These are phyloP conservation scores for Leishmania major DNA, from an alignment of 208 protist species.

Conservation along the genomic window DNA sequence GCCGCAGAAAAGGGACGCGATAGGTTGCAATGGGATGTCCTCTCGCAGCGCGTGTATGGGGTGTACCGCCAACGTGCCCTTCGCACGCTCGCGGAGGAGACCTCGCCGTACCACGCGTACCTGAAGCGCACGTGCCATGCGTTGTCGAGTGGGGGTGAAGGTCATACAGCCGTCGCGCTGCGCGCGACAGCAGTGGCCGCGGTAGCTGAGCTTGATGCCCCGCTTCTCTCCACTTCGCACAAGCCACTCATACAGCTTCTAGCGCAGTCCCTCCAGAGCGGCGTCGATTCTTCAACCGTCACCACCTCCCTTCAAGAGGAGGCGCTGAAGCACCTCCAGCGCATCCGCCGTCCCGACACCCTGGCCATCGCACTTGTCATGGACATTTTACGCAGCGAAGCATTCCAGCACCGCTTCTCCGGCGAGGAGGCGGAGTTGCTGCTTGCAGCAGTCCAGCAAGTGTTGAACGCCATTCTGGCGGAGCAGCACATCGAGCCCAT, in stretches of 20 bases:
- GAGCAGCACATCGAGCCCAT: conserved; percentile 11
- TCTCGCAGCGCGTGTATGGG: conserved; percentile 30
- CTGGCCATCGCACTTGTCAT: conserved; percentile 40
- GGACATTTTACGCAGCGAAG: conserved; percentile 28
- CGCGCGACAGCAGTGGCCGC: neutral
- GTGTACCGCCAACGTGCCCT: conserved; percentile 22
- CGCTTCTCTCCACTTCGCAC: conserved; percentile 1
- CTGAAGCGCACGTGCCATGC: neutral
- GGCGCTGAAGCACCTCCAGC: conserved; percentile 27
- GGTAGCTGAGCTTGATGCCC: neutral
- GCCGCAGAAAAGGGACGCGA: neutral
- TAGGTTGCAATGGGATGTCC: conserved; percentile 10
- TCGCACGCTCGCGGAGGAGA: conserved; percentile 9
- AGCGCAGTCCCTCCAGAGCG: conserved; percentile 1
- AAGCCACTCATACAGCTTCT: conserved; percentile 10
- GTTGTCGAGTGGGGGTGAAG: neutral
- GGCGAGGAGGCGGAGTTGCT: conserved; percentile 12
- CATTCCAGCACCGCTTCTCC: neutral
- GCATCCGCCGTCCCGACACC: conserved; percentile 42
- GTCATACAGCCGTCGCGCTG: neutral
- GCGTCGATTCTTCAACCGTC: neutral
- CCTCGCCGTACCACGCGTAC: conserved; percentile 23
- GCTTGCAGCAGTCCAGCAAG: conserved; percentile 12
- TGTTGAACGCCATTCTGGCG: conserved; percentile 18
- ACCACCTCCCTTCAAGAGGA: conserved; percentile 8